Evolutionary conservation across 2,329 filamentous ascomycete species (phyloP), one percentile per base, ranked within the genome.

Genomic region (Epichloe hybrida): DNA sequence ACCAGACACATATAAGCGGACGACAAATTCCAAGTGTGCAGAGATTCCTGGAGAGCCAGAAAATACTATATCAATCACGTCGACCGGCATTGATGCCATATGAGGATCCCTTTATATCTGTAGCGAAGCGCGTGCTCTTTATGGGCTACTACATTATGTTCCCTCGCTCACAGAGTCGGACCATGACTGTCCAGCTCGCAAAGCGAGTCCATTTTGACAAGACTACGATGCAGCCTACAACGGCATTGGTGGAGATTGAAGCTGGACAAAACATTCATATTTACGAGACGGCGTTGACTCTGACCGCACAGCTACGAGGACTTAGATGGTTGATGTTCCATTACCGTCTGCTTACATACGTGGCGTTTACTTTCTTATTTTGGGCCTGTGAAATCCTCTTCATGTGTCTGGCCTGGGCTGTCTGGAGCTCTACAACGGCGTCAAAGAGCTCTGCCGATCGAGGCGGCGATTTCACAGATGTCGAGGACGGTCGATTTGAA

Each of bases 321-420:
- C 65, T 96, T 54, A 73, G 85, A 46, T 93, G 86, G 80, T 60
- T 90, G 50, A 95, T 98, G 86, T 93, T 93, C 60, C 82, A 88
- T 54, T 84, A 91, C 69, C 80, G 85, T 12, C 61, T 93, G 37
- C 64, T 80, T 2, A 81, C 81, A 5, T 89, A 88, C 52, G 49
- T 85, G 0, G 60, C 83, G 1, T 85, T 89, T 59, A 86, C 83
- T 0, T 66, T 71, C 0, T 58, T 79, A 0, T 96, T 96, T 66
- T 97, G 90, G 88, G 63, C 71, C 1, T 79, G 80, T 12, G 88
- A 91, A 61, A 73, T 94, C 59, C 56, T 80, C 0, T 84, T 83
- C 41, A 78, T 86, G 63, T 71, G 73, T 1, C 38, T 82, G 1
- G 81, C 78, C 0, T 95, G 87, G 84, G 63, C 76, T 2, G 44